Evolutionary conservation across 2,329 filamentous ascomycete species (phyloP), one percentile per base, ranked within the genome.

Genomic region (Aureobasidium uvarum): DNA sequence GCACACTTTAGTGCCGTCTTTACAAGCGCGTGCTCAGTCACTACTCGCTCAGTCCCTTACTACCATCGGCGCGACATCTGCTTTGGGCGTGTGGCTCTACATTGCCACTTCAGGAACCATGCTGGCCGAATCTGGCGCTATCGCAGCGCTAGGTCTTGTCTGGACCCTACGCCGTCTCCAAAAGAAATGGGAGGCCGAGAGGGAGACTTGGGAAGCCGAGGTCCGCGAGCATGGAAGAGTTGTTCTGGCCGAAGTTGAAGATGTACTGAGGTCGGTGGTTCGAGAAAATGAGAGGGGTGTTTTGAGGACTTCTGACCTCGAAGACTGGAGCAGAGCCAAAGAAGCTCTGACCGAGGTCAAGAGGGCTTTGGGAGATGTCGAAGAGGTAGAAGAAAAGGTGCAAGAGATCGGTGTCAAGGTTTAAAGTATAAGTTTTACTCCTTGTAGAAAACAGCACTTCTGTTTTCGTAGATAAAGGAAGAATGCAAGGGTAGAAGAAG

Each of bases 31-130:
- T 43, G 80, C 79, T 6, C 81, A 82, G 70, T 72, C 72, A 2
- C 73, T 80, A 1, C 86, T 96, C 5, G 74, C 96, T 5, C 87
- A 92, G 72, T 90, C 90, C 0, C 78, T 91, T 0, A 89, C 87
- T 62, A 91, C 91, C 0, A 89, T 90, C 0, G 85, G 86, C 5
- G 78, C 75, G 67, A 79, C 72, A 60, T 80, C 81, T 13, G 83
- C 83, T 0, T 78, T 87, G 2, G 83, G 82, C 0, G 81, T 77
- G 0, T 80, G 87, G 64, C 79, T 85, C 3, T 86, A 84, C 72
- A 69, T 85, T 20, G 85, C 84, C 18, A 71, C 82, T 10, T 79
- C 81, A 0, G 77, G 81, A 0, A 79, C 82, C 8, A 81, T 81
- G 0, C 64, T 84, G 1, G 86, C 86, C 66, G 85, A 87, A 72